Conservation (phyloP, 192 early-diverging fungal species). For the Podila epicladia region DNA sequence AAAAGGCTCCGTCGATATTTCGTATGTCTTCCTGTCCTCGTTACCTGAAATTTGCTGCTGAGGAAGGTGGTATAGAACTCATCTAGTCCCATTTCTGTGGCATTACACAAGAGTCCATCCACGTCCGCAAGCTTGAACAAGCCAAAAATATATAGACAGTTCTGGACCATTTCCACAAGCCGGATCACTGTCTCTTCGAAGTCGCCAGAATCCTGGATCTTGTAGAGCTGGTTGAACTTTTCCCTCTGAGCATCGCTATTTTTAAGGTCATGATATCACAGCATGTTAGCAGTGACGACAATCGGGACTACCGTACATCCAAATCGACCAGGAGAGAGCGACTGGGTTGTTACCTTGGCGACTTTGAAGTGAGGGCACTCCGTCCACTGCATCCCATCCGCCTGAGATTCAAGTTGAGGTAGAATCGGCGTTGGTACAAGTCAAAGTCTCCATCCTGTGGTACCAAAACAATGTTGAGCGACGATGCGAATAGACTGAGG, state of each 20-base stretch:
- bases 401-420: slow-evolving; percentile 61
- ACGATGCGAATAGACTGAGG: slow-evolving; percentile 54
- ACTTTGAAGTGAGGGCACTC: slow-evolving; percentile 58
- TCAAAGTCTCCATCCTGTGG: slow-evolving; percentile 61
- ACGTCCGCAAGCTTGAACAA: slow-evolving; percentile 52
- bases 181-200: slow-evolving; percentile 61
- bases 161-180: slow-evolving; percentile 56
- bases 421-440: slow-evolving; percentile 51
- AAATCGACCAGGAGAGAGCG: not conserved
- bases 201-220: slow-evolving; percentile 52
- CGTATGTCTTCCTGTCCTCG: too few species aligned
- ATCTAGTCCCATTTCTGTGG: slow-evolving; percentile 53
- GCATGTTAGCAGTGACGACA: too few species aligned
- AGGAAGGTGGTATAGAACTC: slow-evolving; percentile 53
- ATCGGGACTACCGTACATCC: too few species aligned
- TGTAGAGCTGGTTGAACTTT: slow-evolving; percentile 62
- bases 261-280: too few species aligned
- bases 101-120: slow-evolving; percentile 61
- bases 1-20: not conserved
- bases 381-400: slow-evolving; percentile 61
- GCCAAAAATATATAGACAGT: slow-evolving; percentile 53
- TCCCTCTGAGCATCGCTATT: slow-evolving; percentile 59
- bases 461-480: slow-evolving; percentile 60
- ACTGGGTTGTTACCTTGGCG: slow-evolving; percentile 47
- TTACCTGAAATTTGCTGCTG: slow-evolving; percentile 44